Conservation (phyloP, 306 rosid genomes). For the Oxytropis ochrocephala region DNA sequence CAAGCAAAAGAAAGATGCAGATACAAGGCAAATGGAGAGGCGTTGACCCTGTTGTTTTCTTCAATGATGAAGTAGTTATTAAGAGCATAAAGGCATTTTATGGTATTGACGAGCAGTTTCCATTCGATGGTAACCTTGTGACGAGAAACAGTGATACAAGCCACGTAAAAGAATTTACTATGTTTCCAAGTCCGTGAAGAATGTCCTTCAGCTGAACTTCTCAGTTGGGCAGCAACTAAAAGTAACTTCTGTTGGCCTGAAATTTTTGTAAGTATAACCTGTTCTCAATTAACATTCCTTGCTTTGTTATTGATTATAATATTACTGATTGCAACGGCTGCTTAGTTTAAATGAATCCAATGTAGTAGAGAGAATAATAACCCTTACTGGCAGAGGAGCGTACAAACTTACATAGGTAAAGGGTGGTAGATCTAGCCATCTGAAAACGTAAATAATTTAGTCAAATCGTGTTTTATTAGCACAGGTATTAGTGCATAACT, state of each 20-base stretch:
- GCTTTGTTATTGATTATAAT: not conserved
- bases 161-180: constrained; percentile 82
- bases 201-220: constrained; percentile 74
- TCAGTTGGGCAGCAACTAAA: constrained; percentile 81
- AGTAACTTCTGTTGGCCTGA: constrained; percentile 79
- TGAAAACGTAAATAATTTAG: not conserved
- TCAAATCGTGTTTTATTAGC: not conserved
- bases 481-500: not conserved
- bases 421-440: not conserved
- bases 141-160: constrained; percentile 66
- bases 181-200: constrained; percentile 71
- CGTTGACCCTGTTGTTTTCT: constrained; percentile 80
- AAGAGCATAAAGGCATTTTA: constrained; percentile 67
- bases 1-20: constrained; percentile 69
- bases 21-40: constrained; percentile 88
- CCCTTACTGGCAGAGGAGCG: not conserved
- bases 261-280: constrained; percentile 75
- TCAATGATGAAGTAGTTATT: constrained; percentile 65
- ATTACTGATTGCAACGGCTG: not conserved
- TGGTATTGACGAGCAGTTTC: constrained; percentile 64
- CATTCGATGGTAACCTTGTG: constrained; percentile 68
- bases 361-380: not conserved
- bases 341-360: not conserved
- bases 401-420: not conserved
- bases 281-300: not conserved